Evolutionary conservation across 129 eudicot species (phyloP), one percentile per base, ranked within the genome.

Genomic region (Pittosporum tobira): DNA sequence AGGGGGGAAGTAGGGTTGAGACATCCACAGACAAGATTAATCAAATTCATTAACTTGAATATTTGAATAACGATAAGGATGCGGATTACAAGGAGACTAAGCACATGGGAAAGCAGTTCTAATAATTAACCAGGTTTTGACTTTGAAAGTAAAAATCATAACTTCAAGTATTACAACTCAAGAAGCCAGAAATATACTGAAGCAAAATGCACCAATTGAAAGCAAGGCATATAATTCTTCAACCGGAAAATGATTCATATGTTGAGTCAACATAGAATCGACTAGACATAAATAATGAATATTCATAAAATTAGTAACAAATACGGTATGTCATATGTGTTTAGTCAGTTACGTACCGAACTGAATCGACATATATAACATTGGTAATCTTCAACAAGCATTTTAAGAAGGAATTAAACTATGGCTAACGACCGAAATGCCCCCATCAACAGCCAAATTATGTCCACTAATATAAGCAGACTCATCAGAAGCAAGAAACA

Each of bases 401-500:
- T n/a, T n/a, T n/a, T n/a, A n/a, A n/a, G n/a, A n/a, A n/a, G n/a
- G n/a, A n/a, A n/a, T n/a, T n/a, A 63, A 68, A 66, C 73, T 66
- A 18, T 54, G 67, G 57, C 63, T 81, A 22, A 79, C 82, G 36
- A 85, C 95, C 55, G 84, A 69, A 43, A 82, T 73, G n/a, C 94
- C 96, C 6, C 94, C 96, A 43, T 88, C 96, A 24, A 88, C 87
- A 2, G 60, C 79, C 72, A 88, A 72, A 53, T 88, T 88, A 24
- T 78, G 90, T 1, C 94, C 96, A 11, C 81, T 84, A 3, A 81
- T 72, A 53, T 79, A 88, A 27, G 72, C 84, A 24, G 96, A 84
- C 46, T 84, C 94, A 56, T 84, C 90, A 0, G 96, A 88, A 18
- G 94, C 96, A 7, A 88, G 65, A 69, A 81, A 88, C 62, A 88